Base-by-base conservation (phyloP, 441 rosid species). In the Theobroma grandiflorum region DNA sequence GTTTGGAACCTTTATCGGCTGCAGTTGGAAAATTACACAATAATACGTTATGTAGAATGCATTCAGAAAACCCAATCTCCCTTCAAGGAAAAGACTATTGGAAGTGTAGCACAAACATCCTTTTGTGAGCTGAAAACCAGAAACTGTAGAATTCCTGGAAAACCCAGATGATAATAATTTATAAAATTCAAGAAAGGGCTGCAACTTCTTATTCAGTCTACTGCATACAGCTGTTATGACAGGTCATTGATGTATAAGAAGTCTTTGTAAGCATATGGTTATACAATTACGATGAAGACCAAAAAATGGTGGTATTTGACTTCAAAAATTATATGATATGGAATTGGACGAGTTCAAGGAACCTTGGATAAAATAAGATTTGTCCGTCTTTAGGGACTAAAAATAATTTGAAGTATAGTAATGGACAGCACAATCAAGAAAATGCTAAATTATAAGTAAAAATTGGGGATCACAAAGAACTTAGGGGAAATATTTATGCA, bases 171-270 rank as follows among this genome's bases (percentile, higher is more conserved):
- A 6, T 45, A 58, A 37, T 52, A 72, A 65, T 10, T 31, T 22
- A 64, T 55, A 37, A 47, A 26, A 64, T 38, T 49, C 20, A n/a
- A 67, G 22, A 49, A 49, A 16, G 35, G 78, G 40, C 52, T 58
- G 70, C 75, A 69, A 69, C 37, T 69, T 76, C 47, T 43, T 53
- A 12, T 62, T 61, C 71, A 16, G 35, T 33, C n/a, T 40, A 37
- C 77, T 10, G 33, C 68, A 10, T 43, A 70, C 85, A 61, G 82
- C 78, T 70, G 77, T 53, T 52, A 4, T 47, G 73, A 64, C 78
- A 77, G 71, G 73, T 26, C 40, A 67, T 43, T 26, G 49, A n/a
- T 37, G 63, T 20, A 45, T 74, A 52, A n/a, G 59, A 55, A 62
- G n/a, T 40, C 52, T 37, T 38, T 57, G 33, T 14, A n/a, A 55